A percentile compares a stretch with the other conserved stretches of the same genome.
Conservation (phyloP, 805 yeast species). For the Metschnikowia orientalis region DNA sequence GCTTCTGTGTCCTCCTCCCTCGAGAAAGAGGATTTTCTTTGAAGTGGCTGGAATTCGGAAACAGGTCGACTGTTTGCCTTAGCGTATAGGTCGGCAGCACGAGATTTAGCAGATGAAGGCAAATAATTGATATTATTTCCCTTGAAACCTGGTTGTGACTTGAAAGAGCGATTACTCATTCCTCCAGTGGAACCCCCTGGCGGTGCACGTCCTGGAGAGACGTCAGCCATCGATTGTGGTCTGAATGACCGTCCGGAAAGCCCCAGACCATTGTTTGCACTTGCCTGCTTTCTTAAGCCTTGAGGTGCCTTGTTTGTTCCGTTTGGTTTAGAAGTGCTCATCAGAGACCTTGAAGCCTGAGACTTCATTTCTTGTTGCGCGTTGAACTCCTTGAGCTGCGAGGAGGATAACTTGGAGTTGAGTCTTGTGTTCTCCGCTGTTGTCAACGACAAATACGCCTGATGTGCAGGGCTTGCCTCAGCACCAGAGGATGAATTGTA, state of each 20-base stretch:
- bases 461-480: conserved; percentile 43
- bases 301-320: conserved; percentile 10
- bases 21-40: conserved; percentile 54
- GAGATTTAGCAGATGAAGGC: conserved; percentile 35
- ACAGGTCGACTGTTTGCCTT: conserved; percentile 44
- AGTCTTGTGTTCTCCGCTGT: conserved; percentile 78
- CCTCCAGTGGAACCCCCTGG: conserved; percentile 14
- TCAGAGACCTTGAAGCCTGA: conserved; percentile 7
- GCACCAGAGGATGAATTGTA: conserved; percentile 12
- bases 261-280: conserved; percentile 14
- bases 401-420: conserved; percentile 54
- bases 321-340: neutral
- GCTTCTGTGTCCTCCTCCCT: too few relatives aligned
- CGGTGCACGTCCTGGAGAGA: neutral
- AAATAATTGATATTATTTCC: too few relatives aligned
- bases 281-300: conserved; percentile 26
- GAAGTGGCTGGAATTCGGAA: conserved; percentile 38
- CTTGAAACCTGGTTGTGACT: conserved; percentile 21
- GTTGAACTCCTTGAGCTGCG: conserved; percentile 28
- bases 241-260: conserved; percentile 29
- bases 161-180: conserved; percentile 30
- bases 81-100: conserved; percentile 53
- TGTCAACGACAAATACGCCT: conserved; percentile 62
- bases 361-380: conserved; percentile 7
- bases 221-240: conserved; percentile 27